Evolutionary conservation across 2,329 filamentous ascomycete species (phyloP), one percentile per base, ranked within the genome.

Genomic region (Colletotrichum sp.): DNA sequence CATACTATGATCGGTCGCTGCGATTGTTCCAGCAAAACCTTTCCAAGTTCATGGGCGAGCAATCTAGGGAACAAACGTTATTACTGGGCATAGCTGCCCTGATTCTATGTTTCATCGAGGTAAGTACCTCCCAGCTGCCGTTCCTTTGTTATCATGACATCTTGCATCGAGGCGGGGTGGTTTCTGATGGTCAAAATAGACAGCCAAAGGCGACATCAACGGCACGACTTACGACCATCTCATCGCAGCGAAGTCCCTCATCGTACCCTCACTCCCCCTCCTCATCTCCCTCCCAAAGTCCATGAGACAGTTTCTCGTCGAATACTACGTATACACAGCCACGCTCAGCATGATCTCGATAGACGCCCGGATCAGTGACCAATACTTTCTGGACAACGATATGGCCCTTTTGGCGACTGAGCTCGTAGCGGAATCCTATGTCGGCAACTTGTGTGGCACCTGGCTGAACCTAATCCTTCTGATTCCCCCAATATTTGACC

Each of bases 311-410:
- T 88, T 88, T 66, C 83, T 89, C 4, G 83, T 88, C 62, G 88
- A 89, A 79, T 89, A 88, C 52, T 89, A 88, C 75, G 84, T 87
- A 75, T 87, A 89, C 79, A 88, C 86, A 62, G 84, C 86, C 5
- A 84, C 85, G 5, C 84, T 86, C 8, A 88, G 86, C 78, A 88
- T 89, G 84, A 86, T 89, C 60, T 87, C 87, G 1, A 85, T 87
- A 36, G 75, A 85, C 62, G 79, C 81, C 1, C 78, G 80, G n/a
- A 78, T 82, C 39, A 79, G 77, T 18, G 79, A 79, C 0, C 81
- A 83, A n/a, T 77, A 81, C 1, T 79, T 84, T 5, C 78, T 85
- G 15, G 84, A 81, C 59, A 80, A 80, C 0, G 78, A 81, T 2
- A 82, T 86, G 9, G 81, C 84, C 63, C 76, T 78, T 12, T 72